Evolutionary conservation across 73 alveolate genomes (phyloP).

Genomic region (Tetrahymena malaccensis): DNA sequence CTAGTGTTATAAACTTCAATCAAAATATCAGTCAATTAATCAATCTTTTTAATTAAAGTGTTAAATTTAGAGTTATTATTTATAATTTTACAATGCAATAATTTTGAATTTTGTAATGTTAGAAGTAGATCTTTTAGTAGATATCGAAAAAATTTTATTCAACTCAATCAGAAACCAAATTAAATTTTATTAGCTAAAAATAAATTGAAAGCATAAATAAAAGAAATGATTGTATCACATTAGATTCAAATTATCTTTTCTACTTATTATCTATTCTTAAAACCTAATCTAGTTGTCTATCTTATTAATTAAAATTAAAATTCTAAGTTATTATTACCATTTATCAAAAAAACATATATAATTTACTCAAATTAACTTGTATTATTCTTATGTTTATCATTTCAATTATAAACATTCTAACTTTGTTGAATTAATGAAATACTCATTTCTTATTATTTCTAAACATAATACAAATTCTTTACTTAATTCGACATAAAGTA

Average conservation of each 20-base stretch:
- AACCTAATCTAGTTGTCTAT: neutral
- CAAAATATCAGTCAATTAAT: neutral
- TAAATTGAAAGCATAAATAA: neutral
- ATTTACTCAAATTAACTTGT: no score
- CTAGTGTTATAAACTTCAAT: neutral
- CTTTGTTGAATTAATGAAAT: no score
- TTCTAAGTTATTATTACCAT: no score
- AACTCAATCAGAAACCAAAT: no score
- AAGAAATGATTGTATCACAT: no score
- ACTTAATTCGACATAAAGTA: no score
- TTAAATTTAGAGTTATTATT: neutral
- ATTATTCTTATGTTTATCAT: no score
- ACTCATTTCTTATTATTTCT: no score
- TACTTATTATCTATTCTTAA: neutral
- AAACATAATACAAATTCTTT: no score
- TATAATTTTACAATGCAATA: neutral
- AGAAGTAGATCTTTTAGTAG: neutral
- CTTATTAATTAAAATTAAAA: no score
- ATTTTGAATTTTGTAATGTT: neutral
- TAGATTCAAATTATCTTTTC: neutral
- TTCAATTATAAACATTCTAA: no score
- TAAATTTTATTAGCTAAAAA: neutral
- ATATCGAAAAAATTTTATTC: neutral
- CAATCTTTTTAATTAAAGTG: neutral
- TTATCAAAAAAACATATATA: no score